These are phyloP conservation scores for Syncephalastrum contaminatum DNA, from an alignment of 371 early-diverging fungal species.

Conservation along the genomic window DNA sequence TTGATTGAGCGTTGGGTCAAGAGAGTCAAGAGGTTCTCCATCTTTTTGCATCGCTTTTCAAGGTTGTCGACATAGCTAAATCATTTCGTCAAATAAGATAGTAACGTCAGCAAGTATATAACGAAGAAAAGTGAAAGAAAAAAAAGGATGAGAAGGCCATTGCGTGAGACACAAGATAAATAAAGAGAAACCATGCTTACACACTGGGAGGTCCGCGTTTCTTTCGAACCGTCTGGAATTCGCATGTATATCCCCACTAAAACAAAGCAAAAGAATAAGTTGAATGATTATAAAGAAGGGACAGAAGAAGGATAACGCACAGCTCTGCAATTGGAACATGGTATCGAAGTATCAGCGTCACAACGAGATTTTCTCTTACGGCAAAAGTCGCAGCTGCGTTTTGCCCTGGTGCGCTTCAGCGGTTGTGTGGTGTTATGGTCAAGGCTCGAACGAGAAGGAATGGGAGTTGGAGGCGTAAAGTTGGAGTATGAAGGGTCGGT, in stretches of 20 bases:
- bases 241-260: constrained; percentile 51
- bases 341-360: constrained; percentile 46
- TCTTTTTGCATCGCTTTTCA: constrained; percentile 46
- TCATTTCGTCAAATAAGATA: too few relatives aligned
- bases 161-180: not conserved
- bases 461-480: too few relatives aligned
- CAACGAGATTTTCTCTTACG: constrained; percentile 50
- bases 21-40: constrained; percentile 36
- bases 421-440: constrained; percentile 2
- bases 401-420: constrained; percentile 49
- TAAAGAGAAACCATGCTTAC: constrained; percentile 20
- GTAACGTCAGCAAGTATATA: too few relatives aligned
- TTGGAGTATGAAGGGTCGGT: too few relatives aligned
- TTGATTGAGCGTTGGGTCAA: constrained; percentile 39
- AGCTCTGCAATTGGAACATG: constrained; percentile 53
- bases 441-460: too few relatives aligned
- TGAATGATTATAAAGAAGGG: not conserved
- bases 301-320: constrained; percentile 17
- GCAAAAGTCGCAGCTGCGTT: constrained; percentile 55
- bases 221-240: constrained; percentile 46
- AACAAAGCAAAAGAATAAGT: not conserved
- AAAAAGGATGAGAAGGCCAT: too few relatives aligned
- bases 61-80: constrained; percentile 47
- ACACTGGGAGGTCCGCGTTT: constrained; percentile 54
- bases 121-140: too few relatives aligned